Evolutionary conservation across 2,329 filamentous ascomycete genomes (phyloP), one percentile per base, ranked within the genome.

Genomic region (Neocatenulostroma microsporum): DNA sequence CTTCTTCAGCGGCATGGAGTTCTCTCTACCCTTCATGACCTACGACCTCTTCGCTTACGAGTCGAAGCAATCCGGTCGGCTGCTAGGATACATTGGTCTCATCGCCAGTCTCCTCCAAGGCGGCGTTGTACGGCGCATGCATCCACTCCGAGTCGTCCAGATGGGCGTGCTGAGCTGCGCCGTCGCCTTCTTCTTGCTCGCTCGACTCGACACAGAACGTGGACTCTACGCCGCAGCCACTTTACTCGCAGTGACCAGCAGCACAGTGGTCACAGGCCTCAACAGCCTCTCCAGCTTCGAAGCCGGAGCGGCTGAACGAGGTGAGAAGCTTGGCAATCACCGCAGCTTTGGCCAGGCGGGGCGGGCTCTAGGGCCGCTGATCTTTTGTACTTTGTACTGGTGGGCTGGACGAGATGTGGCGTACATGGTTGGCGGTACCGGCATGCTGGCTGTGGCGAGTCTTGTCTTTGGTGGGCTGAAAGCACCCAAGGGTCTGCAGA

Each of bases 1-100:
- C 10, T 94, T 94, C 64, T 98, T 98, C 65, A 94, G 86, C 2
- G 91, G 91, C 42, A 89, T 98, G 82, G 91, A 98, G 59, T 96
- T 94, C 62, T 94, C 87, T 1, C 74, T 98, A 3, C 88, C 91
- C 0, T 98, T 98, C 61, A 88, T 98, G 78, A 96, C 89, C 0
- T 94, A 91, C 53, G 89, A 94, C 36, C 75, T 98, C 29, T 96
- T 96, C 61, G 74, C 75, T 7, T 93, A 91, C 57, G 76, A 72
- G 9, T 82, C 87, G 1, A 75, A 78, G 28, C 75, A 85, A 35
- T 94, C 93, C 47, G 91, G 91, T 12, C 77, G 80, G 9, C 71
- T 98, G 2, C 77, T 98, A 2, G 89, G 91, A 5, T 91, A 84
- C 61, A 84, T 98, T 53, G 91, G 91, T 0, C 75, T 98, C 3